These are phyloP conservation scores for Acacia melanoxylon DNA, from an alignment of 306 rosid genomes.

Conservation along the genomic window DNA sequence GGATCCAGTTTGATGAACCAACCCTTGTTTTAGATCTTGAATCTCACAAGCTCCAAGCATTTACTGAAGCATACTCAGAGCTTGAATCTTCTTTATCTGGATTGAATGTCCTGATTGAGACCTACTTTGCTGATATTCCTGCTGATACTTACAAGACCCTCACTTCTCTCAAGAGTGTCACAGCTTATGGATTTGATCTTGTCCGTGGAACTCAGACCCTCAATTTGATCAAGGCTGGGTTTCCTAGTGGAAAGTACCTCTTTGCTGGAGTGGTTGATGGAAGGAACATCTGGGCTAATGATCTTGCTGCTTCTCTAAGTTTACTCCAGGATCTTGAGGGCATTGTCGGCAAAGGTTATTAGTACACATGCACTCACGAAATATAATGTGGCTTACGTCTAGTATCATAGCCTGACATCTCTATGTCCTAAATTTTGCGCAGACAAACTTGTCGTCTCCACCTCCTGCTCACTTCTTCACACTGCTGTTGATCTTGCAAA, in stretches of 20 bases:
- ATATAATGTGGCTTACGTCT: background rate
- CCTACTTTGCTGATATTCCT: conserved; percentile 87
- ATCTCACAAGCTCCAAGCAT: conserved; percentile 63
- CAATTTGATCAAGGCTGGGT: conserved; percentile 62
- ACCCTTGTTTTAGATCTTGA: conserved; percentile 82
- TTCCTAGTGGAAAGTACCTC: conserved; percentile 76
- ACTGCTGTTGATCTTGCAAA: conserved; percentile 90
- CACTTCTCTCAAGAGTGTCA: conserved; percentile 62
- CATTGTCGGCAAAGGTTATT: conserved; percentile 76
- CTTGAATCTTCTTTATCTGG: conserved; percentile 71
- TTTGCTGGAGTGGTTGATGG: conserved; percentile 94
- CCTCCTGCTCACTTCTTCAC: conserved; percentile 89
- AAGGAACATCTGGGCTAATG: conserved; percentile 93
- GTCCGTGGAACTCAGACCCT: conserved; percentile 75
- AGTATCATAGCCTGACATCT: conserved; percentile 2
- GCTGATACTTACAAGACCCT: conserved; percentile 77
- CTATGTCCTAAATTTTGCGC: conserved; percentile 16
- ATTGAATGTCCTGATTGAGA: conserved; percentile 71
- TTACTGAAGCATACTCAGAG: conserved; percentile 66
- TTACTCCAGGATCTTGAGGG: conserved; percentile 53
- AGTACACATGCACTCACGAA: conserved; percentile 12
- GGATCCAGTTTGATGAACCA: conserved; percentile 93
- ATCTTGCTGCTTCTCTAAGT: conserved; percentile 60
- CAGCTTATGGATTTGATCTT: conserved; percentile 78
- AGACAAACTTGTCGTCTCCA: conserved; percentile 86